Percentiles rank a stretch among this genome's conserved stretches.
Conservation (phyloP, 257 asterid species). For the Nicotiana undulata region DNA sequence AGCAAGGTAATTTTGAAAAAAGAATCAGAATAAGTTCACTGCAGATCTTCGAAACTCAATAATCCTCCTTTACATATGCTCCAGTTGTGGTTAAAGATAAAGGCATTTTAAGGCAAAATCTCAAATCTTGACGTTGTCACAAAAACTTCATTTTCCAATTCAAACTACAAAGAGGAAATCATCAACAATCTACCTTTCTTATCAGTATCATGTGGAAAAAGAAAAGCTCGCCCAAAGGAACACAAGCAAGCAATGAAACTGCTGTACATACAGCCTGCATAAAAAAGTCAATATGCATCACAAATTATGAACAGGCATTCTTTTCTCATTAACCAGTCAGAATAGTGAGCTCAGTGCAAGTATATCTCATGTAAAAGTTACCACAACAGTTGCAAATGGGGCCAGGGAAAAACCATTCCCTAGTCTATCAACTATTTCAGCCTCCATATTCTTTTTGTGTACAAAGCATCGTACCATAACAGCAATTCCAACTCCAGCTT, state of each 20-base stretch:
- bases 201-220: slow-evolving; percentile 95
- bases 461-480: slow-evolving; percentile 86
- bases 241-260: slow-evolving; percentile 81
- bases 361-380: slow-evolving; percentile 22
- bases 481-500: slow-evolving; percentile 83
- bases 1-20: slow-evolving; percentile 6
- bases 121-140: background rate
- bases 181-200: slow-evolving; percentile 49
- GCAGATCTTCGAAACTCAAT: background rate
- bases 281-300: slow-evolving; percentile 3
- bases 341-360: slow-evolving; percentile 4
- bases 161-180: slow-evolving; percentile 8
- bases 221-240: slow-evolving; percentile 96
- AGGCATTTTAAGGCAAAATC: background rate
- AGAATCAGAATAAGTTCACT: background rate
- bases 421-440: slow-evolving; percentile 78
- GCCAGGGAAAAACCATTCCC: slow-evolving; percentile 98
- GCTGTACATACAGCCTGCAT: slow-evolving; percentile 90
- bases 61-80: background rate
- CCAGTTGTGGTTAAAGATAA: background rate
- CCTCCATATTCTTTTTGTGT: slow-evolving; percentile 61
- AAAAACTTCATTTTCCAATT: background rate
- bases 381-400: slow-evolving; percentile 98
- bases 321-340: background rate
- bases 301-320: background rate